Conservation (phyloP, 78 protist genomes). For the Chrysochromulina parva region DNA sequence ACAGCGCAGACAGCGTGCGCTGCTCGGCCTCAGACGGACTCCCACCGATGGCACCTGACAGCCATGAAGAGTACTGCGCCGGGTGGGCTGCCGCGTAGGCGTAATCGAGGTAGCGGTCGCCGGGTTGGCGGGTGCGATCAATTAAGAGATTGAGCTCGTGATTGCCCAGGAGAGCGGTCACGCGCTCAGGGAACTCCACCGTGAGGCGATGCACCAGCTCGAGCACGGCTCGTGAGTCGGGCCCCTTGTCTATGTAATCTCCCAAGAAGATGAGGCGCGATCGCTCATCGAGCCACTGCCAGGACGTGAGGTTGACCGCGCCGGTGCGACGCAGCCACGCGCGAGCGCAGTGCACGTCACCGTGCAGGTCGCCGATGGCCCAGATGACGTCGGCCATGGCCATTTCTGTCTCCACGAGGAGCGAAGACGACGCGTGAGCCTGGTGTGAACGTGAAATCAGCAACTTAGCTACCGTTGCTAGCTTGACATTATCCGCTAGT, state of each 20-base stretch:
- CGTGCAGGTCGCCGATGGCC: background rate
- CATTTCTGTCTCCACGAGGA: too few species aligned
- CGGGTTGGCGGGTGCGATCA: background rate
- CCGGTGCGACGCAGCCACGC: background rate
- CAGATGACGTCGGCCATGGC: background rate
- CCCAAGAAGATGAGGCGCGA: background rate
- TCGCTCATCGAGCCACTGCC: background rate
- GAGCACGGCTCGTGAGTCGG: background rate
- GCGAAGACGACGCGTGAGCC: too few species aligned
- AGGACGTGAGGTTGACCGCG: background rate
- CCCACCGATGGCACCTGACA: background rate
- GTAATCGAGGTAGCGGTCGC: background rate
- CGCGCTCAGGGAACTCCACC: background rate
- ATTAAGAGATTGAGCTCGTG: background rate
- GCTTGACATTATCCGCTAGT: too few species aligned
- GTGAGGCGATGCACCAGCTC: background rate
- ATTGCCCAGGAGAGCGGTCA: background rate
- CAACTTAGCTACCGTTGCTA: too few species aligned
- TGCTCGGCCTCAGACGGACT: background rate
- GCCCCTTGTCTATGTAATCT: background rate
- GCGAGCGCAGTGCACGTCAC: background rate
- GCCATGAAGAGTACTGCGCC: background rate
- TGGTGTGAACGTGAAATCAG: too few species aligned
- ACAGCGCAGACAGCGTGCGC: background rate
- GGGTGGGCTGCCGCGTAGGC: background rate